phyloP scores from a whole-genome alignment of 225 moss, liverwort and hornwort species.

The Pseudoscleropodium purum region DNA sequence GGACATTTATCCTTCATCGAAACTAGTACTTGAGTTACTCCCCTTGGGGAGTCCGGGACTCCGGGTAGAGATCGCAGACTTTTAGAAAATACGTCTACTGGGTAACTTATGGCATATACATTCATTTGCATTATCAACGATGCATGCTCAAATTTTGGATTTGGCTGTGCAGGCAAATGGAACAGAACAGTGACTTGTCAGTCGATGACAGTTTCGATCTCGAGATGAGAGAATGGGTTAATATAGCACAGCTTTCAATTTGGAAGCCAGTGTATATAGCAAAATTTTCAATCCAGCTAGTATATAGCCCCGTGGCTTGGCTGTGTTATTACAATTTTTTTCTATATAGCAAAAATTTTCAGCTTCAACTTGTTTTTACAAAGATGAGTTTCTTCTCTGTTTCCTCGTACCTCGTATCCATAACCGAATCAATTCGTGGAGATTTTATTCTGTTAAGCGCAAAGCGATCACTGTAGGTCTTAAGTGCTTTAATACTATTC shows the following conservation, averaged over 20 bases:
- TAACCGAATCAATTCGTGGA: neutral
- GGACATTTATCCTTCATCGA: neutral
- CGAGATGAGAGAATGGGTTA: neutral
- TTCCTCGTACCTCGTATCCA: neutral
- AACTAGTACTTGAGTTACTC: too few relatives aligned
- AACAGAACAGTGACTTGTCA: neutral
- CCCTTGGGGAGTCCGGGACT: neutral
- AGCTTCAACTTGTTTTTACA: neutral
- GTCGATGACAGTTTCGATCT: neutral
- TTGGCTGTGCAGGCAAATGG: neutral
- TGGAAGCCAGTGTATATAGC: neutral
- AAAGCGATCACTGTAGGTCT: neutral
- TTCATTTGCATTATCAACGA: neutral
- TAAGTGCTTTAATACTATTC: neutral
- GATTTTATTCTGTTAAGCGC: neutral
- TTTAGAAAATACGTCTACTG: neutral
- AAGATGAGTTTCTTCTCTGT: neutral
- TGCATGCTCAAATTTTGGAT: neutral
- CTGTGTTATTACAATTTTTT: neutral
- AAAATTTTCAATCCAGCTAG: neutral
- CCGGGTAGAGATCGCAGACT: neutral
- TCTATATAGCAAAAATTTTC: neutral
- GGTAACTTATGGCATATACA: too few relatives aligned
- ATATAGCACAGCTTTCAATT: neutral
- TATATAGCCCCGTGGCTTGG: conserved; percentile 10